Evolutionary conservation across 345 rosid species (phyloP), one percentile per base, ranked within the genome.

Genomic region (Mercurialis annua): DNA sequence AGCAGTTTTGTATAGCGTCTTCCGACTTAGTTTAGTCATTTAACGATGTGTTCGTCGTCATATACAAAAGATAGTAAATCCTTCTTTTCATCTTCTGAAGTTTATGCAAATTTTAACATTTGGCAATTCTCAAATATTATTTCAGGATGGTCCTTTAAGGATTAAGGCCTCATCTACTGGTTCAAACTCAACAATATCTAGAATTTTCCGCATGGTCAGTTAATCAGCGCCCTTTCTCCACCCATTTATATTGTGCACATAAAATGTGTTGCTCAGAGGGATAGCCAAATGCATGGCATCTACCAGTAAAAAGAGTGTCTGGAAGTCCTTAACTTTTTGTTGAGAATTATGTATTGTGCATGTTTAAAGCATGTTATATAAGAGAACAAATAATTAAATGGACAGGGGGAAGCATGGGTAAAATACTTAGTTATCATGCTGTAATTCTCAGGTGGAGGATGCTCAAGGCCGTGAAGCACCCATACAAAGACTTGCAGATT

Each of bases 381-480:
- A 11, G 38, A 38, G 63, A 20, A 59, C 8, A 21, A 36, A 34
- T 59, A 36, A 30, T 23, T 14, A n/a, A 55, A 55, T 54, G 15
- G 27, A n/a, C 59, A 55, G 30, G 40, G 23, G 40, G 20, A 55
- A 15, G 40, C 29, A 55, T 24, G 24, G 59, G 33, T 53, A 16
- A 53, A 53, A 34, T 53, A 24, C 23, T 11, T 10, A 24, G 58
- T 27, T 7, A 27, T 52, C 58, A 30, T 73, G 65, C n/a, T 78
- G 57, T 23, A 67, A 70, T 17, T 67, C 79, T 74, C 77, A 90
- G 98, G 96, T 90, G 76, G 94, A 93, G 83, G 96, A 89, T 71
- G 97, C 98, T 67, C 96, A 93, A 81, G 96, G 96, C 50, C 84
- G 74, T 80, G 97, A 90, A 80, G 98, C 97, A 44, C 97, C 98